These are phyloP conservation scores for Aspergillus tamarii DNA, from an alignment of 2,329 filamentous ascomycete genomes.

Conservation along the genomic window DNA sequence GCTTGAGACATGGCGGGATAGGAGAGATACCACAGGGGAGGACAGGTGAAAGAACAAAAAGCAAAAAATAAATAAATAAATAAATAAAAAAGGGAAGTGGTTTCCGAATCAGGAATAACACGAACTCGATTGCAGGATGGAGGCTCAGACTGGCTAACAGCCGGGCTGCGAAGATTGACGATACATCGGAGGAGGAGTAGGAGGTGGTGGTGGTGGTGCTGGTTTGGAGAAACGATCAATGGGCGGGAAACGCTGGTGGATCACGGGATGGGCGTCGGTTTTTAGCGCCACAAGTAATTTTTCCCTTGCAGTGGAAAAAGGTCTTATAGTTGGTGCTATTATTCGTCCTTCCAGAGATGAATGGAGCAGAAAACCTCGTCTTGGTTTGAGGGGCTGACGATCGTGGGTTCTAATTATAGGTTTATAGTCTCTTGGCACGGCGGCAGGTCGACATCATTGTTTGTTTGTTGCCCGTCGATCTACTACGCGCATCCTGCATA, in stretches of 20 bases:
- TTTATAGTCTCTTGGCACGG: constrained; percentile 9
- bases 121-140: neutral
- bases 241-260: constrained; percentile 11
- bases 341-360: neutral
- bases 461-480: neutral
- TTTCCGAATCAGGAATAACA: constrained; percentile 3
- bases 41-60: constrained; percentile 1
- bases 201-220: too few species aligned
- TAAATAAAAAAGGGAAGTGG: neutral
- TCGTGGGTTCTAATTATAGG: constrained; percentile 15
- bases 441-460: neutral
- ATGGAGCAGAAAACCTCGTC: neutral
- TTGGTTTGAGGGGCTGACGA: constrained; percentile 9
- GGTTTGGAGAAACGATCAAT: neutral
- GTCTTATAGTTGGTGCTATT: neutral
- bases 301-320: neutral
- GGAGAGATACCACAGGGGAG: constrained; percentile 1
- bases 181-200: neutral
- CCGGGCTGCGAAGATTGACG: neutral
- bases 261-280: constrained; percentile 7
- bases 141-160: constrained; percentile 9
- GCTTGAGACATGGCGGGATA: constrained; percentile 18
- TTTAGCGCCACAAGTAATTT: neutral
- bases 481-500: neutral
- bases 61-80: neutral